Conservation (phyloP, 768 basidiomycete species). For the Crepidotus variabilis region DNA sequence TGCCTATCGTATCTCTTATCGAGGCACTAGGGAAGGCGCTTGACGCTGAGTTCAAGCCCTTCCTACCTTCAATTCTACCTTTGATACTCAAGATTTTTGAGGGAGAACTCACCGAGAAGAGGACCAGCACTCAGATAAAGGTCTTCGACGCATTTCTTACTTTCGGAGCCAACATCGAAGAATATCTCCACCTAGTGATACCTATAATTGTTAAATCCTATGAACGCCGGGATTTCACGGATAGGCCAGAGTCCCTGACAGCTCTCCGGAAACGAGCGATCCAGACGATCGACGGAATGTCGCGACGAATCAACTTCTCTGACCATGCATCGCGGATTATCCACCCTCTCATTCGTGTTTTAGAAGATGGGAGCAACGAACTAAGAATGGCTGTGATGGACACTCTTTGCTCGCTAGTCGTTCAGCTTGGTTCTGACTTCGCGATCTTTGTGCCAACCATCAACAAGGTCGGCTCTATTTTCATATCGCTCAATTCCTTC, state of each 20-base stretch:
- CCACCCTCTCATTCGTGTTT: constrained; percentile 87
- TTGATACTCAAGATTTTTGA: constrained; percentile 89
- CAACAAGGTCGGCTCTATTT: constrained; percentile 63
- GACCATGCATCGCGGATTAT: constrained; percentile 97
- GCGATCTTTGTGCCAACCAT: constrained; percentile 98
- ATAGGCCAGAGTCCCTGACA: constrained; percentile 71
- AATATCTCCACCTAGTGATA: constrained; percentile 94
- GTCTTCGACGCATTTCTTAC: constrained; percentile 94
- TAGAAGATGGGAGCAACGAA: constrained; percentile 73
- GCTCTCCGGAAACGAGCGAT: constrained; percentile 85
- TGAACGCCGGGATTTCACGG: constrained; percentile 77
- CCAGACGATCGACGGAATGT: constrained; percentile 86
- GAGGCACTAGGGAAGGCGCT: constrained; percentile 91
- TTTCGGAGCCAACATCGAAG: constrained; percentile 95
- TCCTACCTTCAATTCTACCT: constrained; percentile 86
- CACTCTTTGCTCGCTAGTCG: constrained; percentile 84
- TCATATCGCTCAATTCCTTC: background rate
- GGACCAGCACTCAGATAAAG: constrained; percentile 76
- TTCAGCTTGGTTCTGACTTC: constrained; percentile 94
- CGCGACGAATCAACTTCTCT: constrained; percentile 92
- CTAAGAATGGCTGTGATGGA: constrained; percentile 87
- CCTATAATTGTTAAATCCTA: constrained; percentile 92
- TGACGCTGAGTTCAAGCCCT: constrained; percentile 96
- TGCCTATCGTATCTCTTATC: constrained; percentile 88
- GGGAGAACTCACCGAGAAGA: constrained; percentile 79